Percentiles rank a stretch among this genome's conserved stretches.
These are phyloP conservation scores for Closterium sp. DNA, from an alignment of 139 green algal species.

Conservation along the genomic window DNA sequence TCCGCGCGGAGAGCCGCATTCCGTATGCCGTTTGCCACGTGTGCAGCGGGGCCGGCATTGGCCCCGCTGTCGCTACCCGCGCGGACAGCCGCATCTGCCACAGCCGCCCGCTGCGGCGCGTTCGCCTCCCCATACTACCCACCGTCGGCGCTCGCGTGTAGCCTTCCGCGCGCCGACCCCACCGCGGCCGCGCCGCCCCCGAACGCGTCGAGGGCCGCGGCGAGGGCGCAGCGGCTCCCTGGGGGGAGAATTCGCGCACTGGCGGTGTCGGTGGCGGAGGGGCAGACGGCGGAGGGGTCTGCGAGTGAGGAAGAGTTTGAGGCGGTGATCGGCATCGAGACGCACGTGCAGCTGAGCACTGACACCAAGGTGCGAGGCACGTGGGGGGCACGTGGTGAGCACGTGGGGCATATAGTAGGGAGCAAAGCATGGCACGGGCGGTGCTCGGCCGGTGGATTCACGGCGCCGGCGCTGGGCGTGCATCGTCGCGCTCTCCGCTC, in stretches of 20 bases:
- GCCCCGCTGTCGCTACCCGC: neutral
- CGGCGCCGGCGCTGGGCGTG: too few relatives aligned
- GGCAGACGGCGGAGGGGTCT: neutral
- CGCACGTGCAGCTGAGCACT: constrained; percentile 94
- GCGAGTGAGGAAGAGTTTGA: constrained; percentile 67
- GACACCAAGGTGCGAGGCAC: constrained; percentile 77
- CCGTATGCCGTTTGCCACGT: neutral
- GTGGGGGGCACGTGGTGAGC: too few relatives aligned
- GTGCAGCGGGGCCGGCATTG: neutral
- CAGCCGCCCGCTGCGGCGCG: neutral
- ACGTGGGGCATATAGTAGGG: too few relatives aligned
- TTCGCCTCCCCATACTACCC: neutral
- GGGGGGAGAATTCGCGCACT: neutral
- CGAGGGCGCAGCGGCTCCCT: neutral
- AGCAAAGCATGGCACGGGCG: too few relatives aligned
- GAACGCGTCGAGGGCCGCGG: neutral
- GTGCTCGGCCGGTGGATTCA: too few relatives aligned
- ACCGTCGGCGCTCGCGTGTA: neutral
- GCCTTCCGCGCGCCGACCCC: neutral
- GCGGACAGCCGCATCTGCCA: neutral
- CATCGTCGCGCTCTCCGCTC: too few relatives aligned
- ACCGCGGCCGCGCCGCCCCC: too few relatives aligned
- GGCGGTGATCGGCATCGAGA: constrained; percentile 95
- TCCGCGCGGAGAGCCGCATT: neutral
- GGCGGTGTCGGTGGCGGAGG: neutral